These are phyloP conservation scores for Ophiostoma fasciatum DNA, from an alignment of 2,329 filamentous ascomycete genomes.

Conservation along the genomic window DNA sequence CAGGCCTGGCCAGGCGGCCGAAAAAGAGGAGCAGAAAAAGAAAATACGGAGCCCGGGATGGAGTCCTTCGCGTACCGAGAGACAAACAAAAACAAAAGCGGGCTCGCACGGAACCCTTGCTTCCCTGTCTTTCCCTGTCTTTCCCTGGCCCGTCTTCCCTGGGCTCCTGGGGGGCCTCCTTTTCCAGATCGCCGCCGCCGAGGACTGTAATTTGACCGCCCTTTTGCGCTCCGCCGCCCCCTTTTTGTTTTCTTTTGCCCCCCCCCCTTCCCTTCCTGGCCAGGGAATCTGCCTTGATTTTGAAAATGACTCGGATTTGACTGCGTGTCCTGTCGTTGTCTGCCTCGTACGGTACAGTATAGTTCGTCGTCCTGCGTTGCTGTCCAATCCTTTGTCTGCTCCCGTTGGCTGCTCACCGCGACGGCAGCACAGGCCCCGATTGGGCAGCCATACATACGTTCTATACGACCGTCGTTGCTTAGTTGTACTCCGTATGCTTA, in stretches of 20 bases:
- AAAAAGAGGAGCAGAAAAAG: not conserved
- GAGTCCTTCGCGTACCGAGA: too few species aligned
- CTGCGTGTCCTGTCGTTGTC: not conserved
- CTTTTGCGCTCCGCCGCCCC: not conserved
- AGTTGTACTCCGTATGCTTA: too few species aligned
- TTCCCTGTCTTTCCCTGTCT: not conserved
- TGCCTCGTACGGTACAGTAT: too few species aligned
- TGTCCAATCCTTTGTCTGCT: slow-evolving; percentile 1
- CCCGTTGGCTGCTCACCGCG: slow-evolving; percentile 2
- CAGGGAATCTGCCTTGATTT: too few species aligned
- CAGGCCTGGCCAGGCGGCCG: too few species aligned
- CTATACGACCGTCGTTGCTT: too few species aligned
- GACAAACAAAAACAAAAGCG: not conserved
- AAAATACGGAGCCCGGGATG: not conserved
- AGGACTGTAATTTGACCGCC: too few species aligned
- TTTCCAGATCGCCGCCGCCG: too few species aligned
- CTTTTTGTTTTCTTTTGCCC: not conserved
- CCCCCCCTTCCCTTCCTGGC: not conserved
- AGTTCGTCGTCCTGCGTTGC: slow-evolving; percentile 4
- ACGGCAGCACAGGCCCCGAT: not conserved
- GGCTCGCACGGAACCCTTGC: not conserved
- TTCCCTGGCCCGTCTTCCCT: not conserved
- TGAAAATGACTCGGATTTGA: not conserved
- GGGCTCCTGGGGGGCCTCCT: too few species aligned
- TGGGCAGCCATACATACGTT: slow-evolving; percentile 7